Conservation (phyloP, 805 yeast genomes). For the Candida bentonensis region DNA sequence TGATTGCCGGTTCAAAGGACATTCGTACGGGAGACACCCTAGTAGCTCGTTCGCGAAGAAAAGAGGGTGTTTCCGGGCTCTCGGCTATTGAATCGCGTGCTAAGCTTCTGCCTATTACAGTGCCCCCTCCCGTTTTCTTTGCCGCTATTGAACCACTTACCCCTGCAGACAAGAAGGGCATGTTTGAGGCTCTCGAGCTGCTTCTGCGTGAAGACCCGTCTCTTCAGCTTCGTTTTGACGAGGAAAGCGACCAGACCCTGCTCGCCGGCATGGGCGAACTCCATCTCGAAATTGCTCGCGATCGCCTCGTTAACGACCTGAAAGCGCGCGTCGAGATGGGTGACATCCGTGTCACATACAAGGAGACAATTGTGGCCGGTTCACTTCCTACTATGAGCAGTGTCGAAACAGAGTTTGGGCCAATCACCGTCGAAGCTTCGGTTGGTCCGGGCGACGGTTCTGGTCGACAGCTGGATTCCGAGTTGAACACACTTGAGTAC, state of each 20-base stretch:
- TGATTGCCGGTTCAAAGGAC: slow-evolving; percentile 57
- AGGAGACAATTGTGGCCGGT: slow-evolving; percentile 40
- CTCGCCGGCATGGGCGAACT: slow-evolving; percentile 96
- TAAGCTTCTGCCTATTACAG: slow-evolving; percentile 56
- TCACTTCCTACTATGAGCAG: not conserved
- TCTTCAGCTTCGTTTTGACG: slow-evolving; percentile 50
- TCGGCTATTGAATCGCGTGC: slow-evolving; percentile 30
- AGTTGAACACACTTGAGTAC: slow-evolving; percentile 1
- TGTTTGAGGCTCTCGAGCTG: slow-evolving; percentile 54
- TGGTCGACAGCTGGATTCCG: not conserved
- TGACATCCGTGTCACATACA: slow-evolving; percentile 77
- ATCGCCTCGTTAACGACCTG: slow-evolving; percentile 65
- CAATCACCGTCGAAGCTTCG: slow-evolving; percentile 4
- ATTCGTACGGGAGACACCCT: slow-evolving; percentile 87
- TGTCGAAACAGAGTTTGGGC: slow-evolving; percentile 14
- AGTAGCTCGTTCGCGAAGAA: slow-evolving; percentile 43
- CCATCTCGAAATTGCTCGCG: slow-evolving; percentile 78
- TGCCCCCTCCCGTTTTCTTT: slow-evolving; percentile 90
- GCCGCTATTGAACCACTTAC: slow-evolving; percentile 73
- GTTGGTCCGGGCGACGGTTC: slow-evolving; percentile 4
- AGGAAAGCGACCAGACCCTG: slow-evolving; percentile 79
- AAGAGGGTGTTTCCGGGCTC: slow-evolving; percentile 34
- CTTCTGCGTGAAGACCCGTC: slow-evolving; percentile 88
- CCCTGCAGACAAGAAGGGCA: slow-evolving; percentile 60
- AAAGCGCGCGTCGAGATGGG: slow-evolving; percentile 73